Base-by-base conservation (phyloP, 169 alveolate species). In the Eimeria tenella region DNA sequence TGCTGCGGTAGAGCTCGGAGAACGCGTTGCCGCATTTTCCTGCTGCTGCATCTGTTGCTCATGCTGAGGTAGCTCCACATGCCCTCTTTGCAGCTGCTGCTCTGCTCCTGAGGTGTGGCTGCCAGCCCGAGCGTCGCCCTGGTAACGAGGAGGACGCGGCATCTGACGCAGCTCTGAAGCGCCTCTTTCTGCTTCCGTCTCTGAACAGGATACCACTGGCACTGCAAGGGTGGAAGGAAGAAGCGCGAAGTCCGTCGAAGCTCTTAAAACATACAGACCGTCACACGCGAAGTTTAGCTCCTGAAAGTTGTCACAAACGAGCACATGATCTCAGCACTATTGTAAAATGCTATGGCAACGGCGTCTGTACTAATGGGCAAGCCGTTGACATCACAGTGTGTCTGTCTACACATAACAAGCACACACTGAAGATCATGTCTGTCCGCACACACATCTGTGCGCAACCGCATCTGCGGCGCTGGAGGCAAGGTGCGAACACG, bases 281-380 rank as follows among this genome's bases (percentile, higher is more conserved):
- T 81, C 89, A 56, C 89, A 81, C 2, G 73, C 89, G 73, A 81
- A 81, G 23, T 81, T 81, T 6, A 81, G 89, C 56, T 81, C 89
- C 89, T 81, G 89, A 17, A 23, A 56, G n/a, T 23, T 13, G 42
- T 31, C 42, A 31, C 42, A 31, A 31, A 2, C 42, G 42, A 31
- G 42, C 42, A 1, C 42, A 31, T 31, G 42, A 31, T 31, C 42
- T 31, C 42, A 2, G 2, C 42, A 31, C 4, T 31, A 31, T 31
- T 31, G 42, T 31, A 31, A 31, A 31, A 31, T 31, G 42, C 42
- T 31, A 31, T 31, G 42, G 42, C 42, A 31, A 31, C 42, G 42
- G 42, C 42, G 42, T 31, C 42, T 31, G 42, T 31, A 31, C 42
- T 31, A 31, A 2, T 31, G 42, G 42, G 42, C 42, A 31, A 31